These are phyloP conservation scores for Cantharellus anzutake DNA, from an alignment of 768 basidiomycete genomes.

Conservation along the genomic window DNA sequence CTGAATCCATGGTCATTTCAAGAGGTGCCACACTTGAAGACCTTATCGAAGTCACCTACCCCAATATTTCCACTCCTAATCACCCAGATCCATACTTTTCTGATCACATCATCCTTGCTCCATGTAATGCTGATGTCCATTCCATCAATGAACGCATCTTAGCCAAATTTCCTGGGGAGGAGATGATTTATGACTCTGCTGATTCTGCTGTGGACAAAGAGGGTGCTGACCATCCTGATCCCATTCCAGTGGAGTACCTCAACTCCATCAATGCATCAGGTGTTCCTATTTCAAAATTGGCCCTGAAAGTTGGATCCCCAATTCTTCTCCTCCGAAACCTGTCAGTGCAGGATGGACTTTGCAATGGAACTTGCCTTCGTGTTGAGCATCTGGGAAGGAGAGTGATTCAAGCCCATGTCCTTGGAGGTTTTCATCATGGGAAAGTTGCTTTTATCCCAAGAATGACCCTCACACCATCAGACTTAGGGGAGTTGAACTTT, in stretches of 20 bases:
- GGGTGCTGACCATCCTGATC: conserved; percentile 13
- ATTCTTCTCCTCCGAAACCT: conserved; percentile 29
- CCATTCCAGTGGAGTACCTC: conserved; percentile 21
- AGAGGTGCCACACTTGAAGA: conserved; percentile 4
- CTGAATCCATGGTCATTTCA: conserved; percentile 15
- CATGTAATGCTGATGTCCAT: conserved; percentile 20
- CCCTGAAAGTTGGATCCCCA: conserved; percentile 14
- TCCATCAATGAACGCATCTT: conserved; percentile 16
- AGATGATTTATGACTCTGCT: conserved; percentile 10
- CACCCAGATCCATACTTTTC: conserved; percentile 18
- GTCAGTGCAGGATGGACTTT: conserved; percentile 14
- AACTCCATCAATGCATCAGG: conserved; percentile 20
- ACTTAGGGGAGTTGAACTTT: conserved; percentile 9
- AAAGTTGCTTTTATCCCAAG: conserved; percentile 22
- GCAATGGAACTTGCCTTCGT: conserved; percentile 12
- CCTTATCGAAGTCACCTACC: conserved; percentile 17
- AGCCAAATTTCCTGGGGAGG: conserved; percentile 10
- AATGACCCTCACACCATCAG: conserved; percentile 18
- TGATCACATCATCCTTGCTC: conserved; percentile 19
- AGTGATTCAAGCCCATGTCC: conserved; percentile 19
- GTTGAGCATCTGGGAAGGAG: conserved; percentile 18
- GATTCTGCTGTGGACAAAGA: conserved; percentile 11
- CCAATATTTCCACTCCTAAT: conserved; percentile 9
- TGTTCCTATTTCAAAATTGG: conserved; percentile 21
- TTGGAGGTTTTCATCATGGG: conserved; percentile 22